phyloP scores from a whole-genome alignment of 805 yeast genomes.

The Barnettozyma sp. region DNA sequence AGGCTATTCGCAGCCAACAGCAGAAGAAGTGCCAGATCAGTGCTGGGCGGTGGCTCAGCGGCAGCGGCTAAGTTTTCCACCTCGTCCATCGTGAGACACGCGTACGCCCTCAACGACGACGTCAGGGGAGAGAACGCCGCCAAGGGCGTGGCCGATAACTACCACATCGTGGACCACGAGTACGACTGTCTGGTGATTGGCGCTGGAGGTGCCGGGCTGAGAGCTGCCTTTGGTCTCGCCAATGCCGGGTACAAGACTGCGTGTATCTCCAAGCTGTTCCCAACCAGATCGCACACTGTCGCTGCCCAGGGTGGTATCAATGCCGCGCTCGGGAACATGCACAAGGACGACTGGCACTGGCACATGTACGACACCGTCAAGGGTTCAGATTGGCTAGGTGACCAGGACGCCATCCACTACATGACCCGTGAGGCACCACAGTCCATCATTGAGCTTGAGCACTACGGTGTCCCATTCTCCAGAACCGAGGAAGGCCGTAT shows the following conservation, averaged over 20 bases:
- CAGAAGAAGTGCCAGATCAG: too few species aligned
- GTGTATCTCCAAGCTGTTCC: slow-evolving; percentile 93
- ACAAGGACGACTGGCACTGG: slow-evolving; percentile 98
- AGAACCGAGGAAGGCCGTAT: slow-evolving; percentile 95
- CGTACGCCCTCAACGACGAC: slow-evolving; percentile 32
- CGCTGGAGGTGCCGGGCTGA: slow-evolving; percentile 98
- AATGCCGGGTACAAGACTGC: slow-evolving; percentile 97
- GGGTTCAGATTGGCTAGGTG: slow-evolving; percentile 99
- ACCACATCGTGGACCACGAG: slow-evolving; percentile 93
- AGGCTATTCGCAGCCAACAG: slow-evolving; percentile 13
- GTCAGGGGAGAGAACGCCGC: slow-evolving; percentile 47
- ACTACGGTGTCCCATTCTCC: slow-evolving; percentile 97
- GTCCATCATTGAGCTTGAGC: slow-evolving; percentile 93
- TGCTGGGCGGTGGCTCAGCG: slow-evolving; percentile 8
- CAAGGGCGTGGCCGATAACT: slow-evolving; percentile 53
- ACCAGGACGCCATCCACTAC: slow-evolving; percentile 97
- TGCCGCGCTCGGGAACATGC: slow-evolving; percentile 98
- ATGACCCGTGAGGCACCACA: slow-evolving; percentile 98
- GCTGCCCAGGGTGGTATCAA: slow-evolving; percentile 99
- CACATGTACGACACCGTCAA: slow-evolving; percentile 99
- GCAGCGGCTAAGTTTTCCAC: slow-evolving; percentile 19
- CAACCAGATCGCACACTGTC: slow-evolving; percentile 97
- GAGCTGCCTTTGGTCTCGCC: slow-evolving; percentile 97
- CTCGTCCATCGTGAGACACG: slow-evolving; percentile 17
- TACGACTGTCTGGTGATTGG: slow-evolving; percentile 97